Conservation (phyloP, 164 flowering plant genomes). For the Aristolochia contorta region DNA sequence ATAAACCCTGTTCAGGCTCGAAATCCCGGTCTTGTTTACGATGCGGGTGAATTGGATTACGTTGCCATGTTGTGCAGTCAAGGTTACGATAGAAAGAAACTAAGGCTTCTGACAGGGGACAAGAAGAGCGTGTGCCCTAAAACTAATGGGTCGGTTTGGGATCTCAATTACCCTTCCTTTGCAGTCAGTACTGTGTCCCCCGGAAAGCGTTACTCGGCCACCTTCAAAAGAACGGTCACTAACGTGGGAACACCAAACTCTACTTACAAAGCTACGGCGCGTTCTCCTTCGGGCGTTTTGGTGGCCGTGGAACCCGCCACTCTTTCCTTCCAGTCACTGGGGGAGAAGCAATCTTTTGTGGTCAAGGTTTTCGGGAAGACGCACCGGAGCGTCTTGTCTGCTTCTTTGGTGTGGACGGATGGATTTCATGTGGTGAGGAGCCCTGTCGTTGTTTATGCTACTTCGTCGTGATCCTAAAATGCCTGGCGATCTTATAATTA, state of each 20-base stretch:
- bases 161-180: slow-evolving; percentile 58
- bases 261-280: slow-evolving; percentile 26
- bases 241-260: slow-evolving; percentile 48
- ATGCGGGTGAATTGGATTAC: slow-evolving; percentile 37
- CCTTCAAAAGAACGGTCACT: slow-evolving; percentile 46
- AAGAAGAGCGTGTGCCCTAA: slow-evolving; percentile 23
- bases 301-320: slow-evolving; percentile 28
- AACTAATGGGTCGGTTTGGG: slow-evolving; percentile 27
- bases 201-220: slow-evolving; percentile 4
- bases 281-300: slow-evolving; percentile 16
- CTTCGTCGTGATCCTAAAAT: too few species aligned
- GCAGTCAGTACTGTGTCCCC: slow-evolving; percentile 8
- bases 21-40: slow-evolving; percentile 52
- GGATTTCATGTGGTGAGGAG: slow-evolving; percentile 48
- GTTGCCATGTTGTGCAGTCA: slow-evolving; percentile 42
- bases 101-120: slow-evolving; percentile 32
- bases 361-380: slow-evolving; percentile 18
- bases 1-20: slow-evolving; percentile 37
- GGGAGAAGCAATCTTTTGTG: slow-evolving; percentile 30
- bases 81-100: slow-evolving; percentile 20
- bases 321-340: slow-evolving; percentile 27
- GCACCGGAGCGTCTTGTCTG: background rate
- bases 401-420: slow-evolving; percentile 48
- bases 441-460: slow-evolving; percentile 34
- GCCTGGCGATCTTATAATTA: too few species aligned